Percentiles rank a stretch among this genome's conserved stretches.
Evolutionary conservation across 495 filamentous ascomycete genomes (phyloP).

Genomic region (Chaetomidium leptoderma): DNA sequence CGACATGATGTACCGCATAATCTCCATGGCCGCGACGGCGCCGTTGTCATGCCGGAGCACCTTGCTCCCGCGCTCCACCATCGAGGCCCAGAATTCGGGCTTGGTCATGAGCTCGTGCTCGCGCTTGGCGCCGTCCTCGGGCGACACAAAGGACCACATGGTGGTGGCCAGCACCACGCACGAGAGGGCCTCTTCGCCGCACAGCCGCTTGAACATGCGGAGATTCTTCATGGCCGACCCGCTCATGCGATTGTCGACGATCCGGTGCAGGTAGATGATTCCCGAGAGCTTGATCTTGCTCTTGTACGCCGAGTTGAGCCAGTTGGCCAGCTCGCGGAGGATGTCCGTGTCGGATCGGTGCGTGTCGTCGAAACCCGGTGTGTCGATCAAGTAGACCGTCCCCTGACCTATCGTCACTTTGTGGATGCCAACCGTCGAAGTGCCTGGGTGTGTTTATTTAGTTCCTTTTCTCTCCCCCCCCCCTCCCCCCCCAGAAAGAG

Average conservation of each 20-base stretch:
- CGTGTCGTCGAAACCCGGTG: conserved; percentile 43
- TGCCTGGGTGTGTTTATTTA: not conserved
- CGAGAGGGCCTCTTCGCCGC: conserved; percentile 34
- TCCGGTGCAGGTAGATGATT: conserved; percentile 46
- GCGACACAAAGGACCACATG: conserved; percentile 31
- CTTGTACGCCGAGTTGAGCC: conserved; percentile 19
- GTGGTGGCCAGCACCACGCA: conserved; percentile 42
- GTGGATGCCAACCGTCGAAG: not conserved
- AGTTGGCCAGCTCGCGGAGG: conserved; percentile 32
- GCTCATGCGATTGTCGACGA: conserved; percentile 35
- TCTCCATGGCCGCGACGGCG: not conserved
- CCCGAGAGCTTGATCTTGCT: conserved; percentile 20
- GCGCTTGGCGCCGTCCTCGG: conserved; percentile 26
- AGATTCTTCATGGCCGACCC: conserved; percentile 39
- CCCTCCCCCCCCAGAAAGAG: too few species aligned
- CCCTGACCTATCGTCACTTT: not conserved
- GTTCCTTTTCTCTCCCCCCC: too few species aligned
- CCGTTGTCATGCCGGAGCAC: conserved; percentile 20
- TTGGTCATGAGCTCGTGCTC: conserved; percentile 31
- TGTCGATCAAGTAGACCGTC: conserved; percentile 32
- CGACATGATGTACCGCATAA: not conserved
- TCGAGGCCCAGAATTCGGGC: conserved; percentile 36
- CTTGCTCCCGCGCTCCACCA: conserved; percentile 29
- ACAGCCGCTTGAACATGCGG: conserved; percentile 40
- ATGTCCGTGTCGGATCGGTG: conserved; percentile 34